These are phyloP conservation scores for Oenanthe javanica DNA, from an alignment of 140 eudicot species.

Conservation along the genomic window DNA sequence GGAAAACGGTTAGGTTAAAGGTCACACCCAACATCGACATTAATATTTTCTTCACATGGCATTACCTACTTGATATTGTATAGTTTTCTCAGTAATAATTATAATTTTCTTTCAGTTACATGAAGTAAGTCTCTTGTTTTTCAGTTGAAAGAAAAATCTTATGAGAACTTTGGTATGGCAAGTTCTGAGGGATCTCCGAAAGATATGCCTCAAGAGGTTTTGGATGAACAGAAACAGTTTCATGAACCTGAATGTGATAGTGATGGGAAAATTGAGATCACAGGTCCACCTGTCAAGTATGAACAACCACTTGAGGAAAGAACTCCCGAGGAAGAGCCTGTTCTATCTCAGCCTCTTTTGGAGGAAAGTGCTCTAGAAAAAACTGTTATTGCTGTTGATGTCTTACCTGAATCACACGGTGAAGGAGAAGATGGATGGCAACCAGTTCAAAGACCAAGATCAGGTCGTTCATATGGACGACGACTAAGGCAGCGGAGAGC, in stretches of 20 bases:
- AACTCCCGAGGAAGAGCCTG: slow-evolving; percentile 28
- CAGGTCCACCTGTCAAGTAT: slow-evolving; percentile 26
- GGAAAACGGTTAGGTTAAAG: background rate
- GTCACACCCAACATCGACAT: no score
- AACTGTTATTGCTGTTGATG: slow-evolving; percentile 34
- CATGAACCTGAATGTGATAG: slow-evolving; percentile 29
- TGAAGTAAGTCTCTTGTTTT: slow-evolving; percentile 14
- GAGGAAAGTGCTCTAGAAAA: slow-evolving; percentile 31
- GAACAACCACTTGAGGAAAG: slow-evolving; percentile 27
- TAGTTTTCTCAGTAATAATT: slow-evolving; percentile 9
- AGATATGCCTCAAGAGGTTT: slow-evolving; percentile 32
- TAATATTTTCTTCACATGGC: no score
- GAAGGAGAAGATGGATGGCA: slow-evolving; percentile 99
- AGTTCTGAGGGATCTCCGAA: slow-evolving; percentile 45
- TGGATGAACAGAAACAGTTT: slow-evolving; percentile 46
- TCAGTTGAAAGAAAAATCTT: slow-evolving; percentile 72
- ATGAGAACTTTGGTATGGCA: slow-evolving; percentile 38
- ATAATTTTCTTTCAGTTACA: background rate
- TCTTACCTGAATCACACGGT: slow-evolving; percentile 37
- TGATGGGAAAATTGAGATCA: slow-evolving; percentile 20
- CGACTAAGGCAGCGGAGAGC: slow-evolving; percentile 65
- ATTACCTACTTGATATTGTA: background rate
- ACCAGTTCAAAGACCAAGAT: slow-evolving; percentile 84
- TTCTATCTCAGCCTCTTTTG: slow-evolving; percentile 23
- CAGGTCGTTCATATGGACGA: slow-evolving; percentile 67